Evolutionary conservation across 306 rosid genomes (phyloP), one percentile per base, ranked within the genome.

Genomic region (Malus orientalis): DNA sequence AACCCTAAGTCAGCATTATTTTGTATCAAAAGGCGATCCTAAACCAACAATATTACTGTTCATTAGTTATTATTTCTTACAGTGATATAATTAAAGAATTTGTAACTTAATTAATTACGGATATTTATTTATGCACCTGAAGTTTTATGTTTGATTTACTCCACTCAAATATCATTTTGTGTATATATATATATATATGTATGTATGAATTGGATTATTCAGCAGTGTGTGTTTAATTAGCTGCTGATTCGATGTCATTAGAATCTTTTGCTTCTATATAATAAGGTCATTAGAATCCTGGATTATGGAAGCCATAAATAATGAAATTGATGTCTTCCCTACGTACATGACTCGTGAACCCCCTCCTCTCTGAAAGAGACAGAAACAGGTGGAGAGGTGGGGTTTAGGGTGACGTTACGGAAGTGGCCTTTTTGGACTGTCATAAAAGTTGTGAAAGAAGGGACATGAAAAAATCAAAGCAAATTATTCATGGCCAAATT

Each of bases 391-490:
- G 59, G 18, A 30, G 51, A 11, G 40, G 58, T 19, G 45, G 74
- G 70, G 67, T 23, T 53, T 22, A 25, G 66, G 47, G 29, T 54
- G 80, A 76, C 64, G 62, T 23, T 44, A 44, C 60, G 16, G 47
- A 47, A 75, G 55, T 16, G 42, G 73, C 22, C 32, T 49, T 77
- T 72, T 53, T 9, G 74, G 30, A 74, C 62, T 75, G 87, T 79
- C 60, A 71, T 47, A 73, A 76, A 84, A 57, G 82, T 76, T 78
- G 78, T 47, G 67, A 67, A 38, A 78, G 76, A 63, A 76, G 81
- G 55, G 64, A 47, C 60, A 68, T 57, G 60, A 80, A 64, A 77
- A 32, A 74, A 80, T 49, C 54, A 25, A 45, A 75, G 76, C 49
- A 11, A 36, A 61, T 61, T 15, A 80, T 65, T 55, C 5, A 30